Base-by-base conservation (phyloP, 345 rosid genomes). In the Microcos paniculata region DNA sequence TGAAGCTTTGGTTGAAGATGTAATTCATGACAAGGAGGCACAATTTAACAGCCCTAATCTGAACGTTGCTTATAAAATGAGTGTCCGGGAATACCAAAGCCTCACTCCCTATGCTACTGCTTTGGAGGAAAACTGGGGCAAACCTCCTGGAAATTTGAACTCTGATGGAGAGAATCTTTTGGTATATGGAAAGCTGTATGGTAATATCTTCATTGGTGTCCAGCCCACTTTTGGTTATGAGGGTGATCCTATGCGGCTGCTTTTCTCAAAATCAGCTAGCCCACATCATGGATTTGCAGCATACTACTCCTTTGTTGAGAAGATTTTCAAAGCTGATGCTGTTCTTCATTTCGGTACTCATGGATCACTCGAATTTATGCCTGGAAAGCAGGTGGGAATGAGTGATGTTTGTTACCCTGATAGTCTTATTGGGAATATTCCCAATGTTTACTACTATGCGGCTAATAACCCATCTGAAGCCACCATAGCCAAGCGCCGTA, bases 361-460 rank as follows among this genome's bases (percentile, higher is more conserved):
- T 56, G 99, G 99, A 12, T 96, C 98, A 0, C 97, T 96, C 0
- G 98, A 96, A 87, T 96, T 96, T 81, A 96, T 96, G 99, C 99
- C 99, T 0, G 99, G 99, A 72, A 96, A 96, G 84, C 99, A 96
- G 89, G 99, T 96, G 80, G 99, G 99, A 66, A 96, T 96, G 99
- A 96, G 99, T 24, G 99, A 96, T 61, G 96, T 75, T 61, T 96
- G 99, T 73, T 96, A 74, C 79, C 99, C 99, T 0, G 99, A 96
- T 73, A 93, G 98, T 83, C 98, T 96, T 45, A 96, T 96, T 3
- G 99, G 99, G 67, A 96, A 96, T 63, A 96, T 96, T 42, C 99
- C 99, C 10, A 96, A 96, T 77, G 91, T 96, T 0, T 96, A 96
- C 78, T 96, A 96, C 66, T 96, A 96, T 42, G 99, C 99, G 8